Base-by-base conservation (phyloP, 805 yeast genomes). In the Candida nonsorbophila region DNA sequence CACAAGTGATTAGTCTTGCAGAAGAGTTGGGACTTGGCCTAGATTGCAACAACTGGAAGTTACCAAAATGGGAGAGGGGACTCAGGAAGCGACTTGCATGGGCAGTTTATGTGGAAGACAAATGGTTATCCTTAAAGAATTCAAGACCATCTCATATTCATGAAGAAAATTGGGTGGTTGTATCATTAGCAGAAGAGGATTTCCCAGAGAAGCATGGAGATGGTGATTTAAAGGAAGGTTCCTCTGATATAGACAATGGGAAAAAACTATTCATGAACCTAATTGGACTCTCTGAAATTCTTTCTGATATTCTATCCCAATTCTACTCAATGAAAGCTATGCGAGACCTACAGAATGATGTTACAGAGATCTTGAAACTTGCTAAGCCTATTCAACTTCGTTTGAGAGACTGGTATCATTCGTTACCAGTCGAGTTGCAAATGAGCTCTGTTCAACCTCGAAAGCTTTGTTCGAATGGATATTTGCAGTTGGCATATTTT, bases 61-160 rank as follows among this genome's bases (percentile, higher is more conserved):
- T 90, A 20, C 97, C 97, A 0, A 79, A 81, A 44, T 92, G 97
- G 97, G 98, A 90, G 49, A 68, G 94, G 28, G 94, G 94, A 5
- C 58, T 90, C 27, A 68, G 98, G 29, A 74, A 85, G 43, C 67
- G 97, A 34, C 58, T 90, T 27, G 95, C 97, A 1, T 90, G 98
- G 97, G 97, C 97, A 0, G 92, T 87, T 1, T 90, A 77, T 67
- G 65, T 83, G 29, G 94, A 87, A 53, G 96, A 87, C 47, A 86
- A 88, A 50, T 90, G 97, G 97, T 69, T 81, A 7, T 66, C 95
- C 1, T 58, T 88, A 27, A 74, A 77, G 30, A 94, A 85, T 47
- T 76, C 88, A 0, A 65, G 96, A 24, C 94, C 95, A 2, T 80
- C 95, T 1, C 95, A 86, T 53, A 72, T 77, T 13, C 66, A 75